Conservation (phyloP, 306 rosid genomes). For the Quercus parvula region DNA sequence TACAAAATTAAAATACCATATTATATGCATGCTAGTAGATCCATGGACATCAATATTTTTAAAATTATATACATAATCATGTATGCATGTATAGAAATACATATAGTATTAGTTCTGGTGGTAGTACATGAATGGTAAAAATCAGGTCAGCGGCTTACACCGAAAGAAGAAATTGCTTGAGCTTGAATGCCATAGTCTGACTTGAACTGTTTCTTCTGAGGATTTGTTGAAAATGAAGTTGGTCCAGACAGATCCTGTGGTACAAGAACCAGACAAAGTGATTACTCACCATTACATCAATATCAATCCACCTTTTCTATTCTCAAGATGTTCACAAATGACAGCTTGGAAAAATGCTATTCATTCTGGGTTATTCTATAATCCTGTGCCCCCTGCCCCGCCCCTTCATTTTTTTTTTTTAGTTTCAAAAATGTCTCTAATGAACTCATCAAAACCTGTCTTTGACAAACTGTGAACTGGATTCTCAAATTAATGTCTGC, state of each 20-base stretch:
- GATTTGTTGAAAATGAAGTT: slow-evolving; percentile 16
- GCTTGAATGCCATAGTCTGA: slow-evolving; percentile 15
- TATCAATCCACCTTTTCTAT: neutral
- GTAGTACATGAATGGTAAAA: neutral
- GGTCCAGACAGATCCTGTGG: slow-evolving; percentile 28
- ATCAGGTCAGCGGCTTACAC: slow-evolving; percentile 45
- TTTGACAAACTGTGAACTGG: too few species aligned
- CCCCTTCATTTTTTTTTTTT: too few species aligned
- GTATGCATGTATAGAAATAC: neutral
- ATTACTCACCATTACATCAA: neutral
- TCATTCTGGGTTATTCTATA: neutral
- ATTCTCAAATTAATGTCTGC: too few species aligned
- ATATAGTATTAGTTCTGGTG: neutral
- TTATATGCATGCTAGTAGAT: neutral
- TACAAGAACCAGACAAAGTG: neutral
- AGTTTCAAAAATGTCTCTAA: too few species aligned
- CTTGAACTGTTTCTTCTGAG: slow-evolving; percentile 20
- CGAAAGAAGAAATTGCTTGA: slow-evolving; percentile 15
- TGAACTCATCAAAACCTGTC: too few species aligned
- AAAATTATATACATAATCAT: neutral
- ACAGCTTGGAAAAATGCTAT: neutral
- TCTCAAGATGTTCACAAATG: neutral
- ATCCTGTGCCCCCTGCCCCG: neutral
- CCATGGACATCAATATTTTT: neutral
- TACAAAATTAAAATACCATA: neutral